A percentile compares a stretch with the other conserved stretches of the same genome.
Evolutionary conservation across 163 green algal genomes (phyloP).

Genomic region (Scenedesmus sp.): DNA sequence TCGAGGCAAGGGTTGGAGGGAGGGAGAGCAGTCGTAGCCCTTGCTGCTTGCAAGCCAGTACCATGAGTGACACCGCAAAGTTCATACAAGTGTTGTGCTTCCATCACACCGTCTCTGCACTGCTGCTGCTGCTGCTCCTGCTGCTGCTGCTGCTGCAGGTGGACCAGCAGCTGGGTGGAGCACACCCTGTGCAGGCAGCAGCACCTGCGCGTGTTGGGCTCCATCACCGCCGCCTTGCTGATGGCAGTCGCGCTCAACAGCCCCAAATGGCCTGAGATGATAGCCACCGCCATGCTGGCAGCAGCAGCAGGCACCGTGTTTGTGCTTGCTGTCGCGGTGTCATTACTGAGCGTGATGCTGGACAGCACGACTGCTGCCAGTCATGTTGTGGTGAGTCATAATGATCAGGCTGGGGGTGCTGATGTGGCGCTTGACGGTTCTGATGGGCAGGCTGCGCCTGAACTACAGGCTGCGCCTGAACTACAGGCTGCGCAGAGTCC

Average conservation of each 20-base stretch:
- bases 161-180: constrained; percentile 52
- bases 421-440: background rate
- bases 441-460: background rate
- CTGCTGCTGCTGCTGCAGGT: constrained; percentile 39
- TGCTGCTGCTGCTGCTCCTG: background rate
- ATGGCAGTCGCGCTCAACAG: constrained; percentile 39
- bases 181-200: constrained; percentile 47
- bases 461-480: background rate
- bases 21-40: too few species aligned
- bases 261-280: constrained; percentile 45
- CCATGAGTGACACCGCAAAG: too few species aligned
- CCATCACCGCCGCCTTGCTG: constrained; percentile 32
- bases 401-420: constrained; percentile 15
- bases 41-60: too few species aligned
- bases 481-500: background rate
- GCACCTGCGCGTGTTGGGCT: constrained; percentile 35
- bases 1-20: too few species aligned
- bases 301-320: constrained; percentile 37
- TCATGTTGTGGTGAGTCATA: background rate
- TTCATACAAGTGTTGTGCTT: too few species aligned
- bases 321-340: constrained; percentile 36
- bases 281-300: constrained; percentile 19
- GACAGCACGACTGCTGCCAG: background rate
- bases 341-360: constrained; percentile 29
- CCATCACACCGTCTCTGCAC: background rate